These are phyloP conservation scores for Suillus hirtellus DNA, from an alignment of 768 basidiomycete genomes.

Conservation along the genomic window DNA sequence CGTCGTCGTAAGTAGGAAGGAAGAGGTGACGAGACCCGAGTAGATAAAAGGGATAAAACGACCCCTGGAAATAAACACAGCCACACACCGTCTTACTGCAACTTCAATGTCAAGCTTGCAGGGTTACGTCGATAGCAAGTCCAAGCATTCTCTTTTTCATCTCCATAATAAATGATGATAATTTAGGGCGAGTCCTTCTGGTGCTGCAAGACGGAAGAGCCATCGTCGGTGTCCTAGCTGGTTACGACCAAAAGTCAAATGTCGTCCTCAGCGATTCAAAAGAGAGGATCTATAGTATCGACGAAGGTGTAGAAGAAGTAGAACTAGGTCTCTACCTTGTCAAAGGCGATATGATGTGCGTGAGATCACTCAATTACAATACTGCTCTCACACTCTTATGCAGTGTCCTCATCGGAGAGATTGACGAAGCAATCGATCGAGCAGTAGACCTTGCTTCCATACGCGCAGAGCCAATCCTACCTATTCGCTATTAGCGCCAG, in stretches of 20 bases:
- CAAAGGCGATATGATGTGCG: conserved; percentile 98
- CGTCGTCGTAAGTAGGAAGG: not conserved
- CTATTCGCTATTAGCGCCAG: conserved; percentile 65
- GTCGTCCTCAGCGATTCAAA: conserved; percentile 92
- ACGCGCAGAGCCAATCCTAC: conserved; percentile 84
- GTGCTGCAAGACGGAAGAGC: conserved; percentile 95
- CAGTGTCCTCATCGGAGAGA: conserved; percentile 79
- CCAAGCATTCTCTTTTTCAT: not conserved
- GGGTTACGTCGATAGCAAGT: conserved; percentile 86
- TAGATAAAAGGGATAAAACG: conserved; percentile 1
- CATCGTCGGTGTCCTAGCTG: conserved; percentile 89
- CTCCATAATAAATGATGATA: not conserved
- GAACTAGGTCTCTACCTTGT: conserved; percentile 95
- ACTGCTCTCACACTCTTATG: not conserved
- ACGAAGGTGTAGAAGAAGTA: conserved; percentile 93
- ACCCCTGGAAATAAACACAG: conserved; percentile 6
- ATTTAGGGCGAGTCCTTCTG: conserved; percentile 82
- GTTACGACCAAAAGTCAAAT: conserved; percentile 95
- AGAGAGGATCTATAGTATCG: conserved; percentile 89
- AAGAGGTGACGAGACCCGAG: not conserved
- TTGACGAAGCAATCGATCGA: conserved; percentile 81
- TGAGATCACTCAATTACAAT: conserved; percentile 20
- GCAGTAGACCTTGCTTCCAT: conserved; percentile 74
- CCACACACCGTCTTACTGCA: conserved; percentile 14
- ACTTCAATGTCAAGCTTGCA: conserved; percentile 80